A percentile compares a stretch with the other conserved stretches of the same genome.
Conservation (phyloP, 495 filamentous ascomycete species). For the Parathielavia appendiculata region DNA sequence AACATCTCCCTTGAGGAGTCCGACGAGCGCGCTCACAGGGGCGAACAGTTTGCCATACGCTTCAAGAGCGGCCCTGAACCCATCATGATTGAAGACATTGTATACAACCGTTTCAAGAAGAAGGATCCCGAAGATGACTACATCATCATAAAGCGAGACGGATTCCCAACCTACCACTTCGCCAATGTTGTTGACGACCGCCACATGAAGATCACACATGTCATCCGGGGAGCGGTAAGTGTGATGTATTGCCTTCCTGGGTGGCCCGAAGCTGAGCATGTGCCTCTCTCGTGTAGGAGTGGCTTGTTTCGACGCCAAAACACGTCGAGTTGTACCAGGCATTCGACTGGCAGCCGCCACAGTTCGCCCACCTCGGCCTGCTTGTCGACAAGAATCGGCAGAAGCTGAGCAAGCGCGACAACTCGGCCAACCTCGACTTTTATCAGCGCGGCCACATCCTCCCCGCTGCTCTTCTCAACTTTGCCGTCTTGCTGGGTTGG, state of each 20-base stretch:
- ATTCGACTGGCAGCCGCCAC: slow-evolving; percentile 79
- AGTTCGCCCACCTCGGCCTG: slow-evolving; percentile 84
- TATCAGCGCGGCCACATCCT: slow-evolving; percentile 67
- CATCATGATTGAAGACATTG: slow-evolving; percentile 58
- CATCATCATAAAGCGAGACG: slow-evolving; percentile 84
- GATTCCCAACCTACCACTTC: slow-evolving; percentile 90
- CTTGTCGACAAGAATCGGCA: slow-evolving; percentile 67
- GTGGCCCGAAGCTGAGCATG: not conserved
- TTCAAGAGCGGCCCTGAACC: slow-evolving; percentile 62
- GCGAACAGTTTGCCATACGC: slow-evolving; percentile 73
- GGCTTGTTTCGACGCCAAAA: slow-evolving; percentile 89
- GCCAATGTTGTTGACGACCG: slow-evolving; percentile 97
- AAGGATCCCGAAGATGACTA: slow-evolving; percentile 47
- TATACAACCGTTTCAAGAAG: slow-evolving; percentile 61
- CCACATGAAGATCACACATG: slow-evolving; percentile 90
- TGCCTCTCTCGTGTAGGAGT: slow-evolving; percentile 52
- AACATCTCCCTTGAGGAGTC: slow-evolving; percentile 62
- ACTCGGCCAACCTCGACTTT: slow-evolving; percentile 61
- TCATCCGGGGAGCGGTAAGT: slow-evolving; percentile 76
- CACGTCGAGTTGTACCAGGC: slow-evolving; percentile 83
- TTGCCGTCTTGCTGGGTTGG: slow-evolving; percentile 82
- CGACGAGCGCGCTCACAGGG: slow-evolving; percentile 56
- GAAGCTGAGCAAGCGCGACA: slow-evolving; percentile 86
- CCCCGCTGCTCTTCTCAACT: slow-evolving; percentile 73
- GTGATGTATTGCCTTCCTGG: not conserved